Evolutionary conservation across 495 filamentous ascomycete genomes (phyloP), one percentile per base, ranked within the genome.

Genomic region (Lasiosphaeriaceae sp.): DNA sequence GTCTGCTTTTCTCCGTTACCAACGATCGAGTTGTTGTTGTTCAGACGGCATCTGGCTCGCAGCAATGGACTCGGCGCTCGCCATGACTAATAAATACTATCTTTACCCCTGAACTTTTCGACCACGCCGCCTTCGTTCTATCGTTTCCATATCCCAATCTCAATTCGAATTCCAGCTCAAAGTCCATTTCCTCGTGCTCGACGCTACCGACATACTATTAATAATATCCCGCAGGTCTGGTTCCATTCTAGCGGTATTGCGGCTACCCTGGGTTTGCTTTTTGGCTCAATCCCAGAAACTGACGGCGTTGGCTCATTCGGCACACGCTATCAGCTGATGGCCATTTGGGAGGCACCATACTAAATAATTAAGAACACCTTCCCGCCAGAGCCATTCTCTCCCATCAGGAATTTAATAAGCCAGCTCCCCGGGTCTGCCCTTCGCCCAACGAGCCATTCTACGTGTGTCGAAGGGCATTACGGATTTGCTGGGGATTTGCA

Each of bases 201-300:
- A 11, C 39, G 39, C 5, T 43, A n/a, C 16, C 39, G 39, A 43
- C 2, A 43, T 43, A n/a, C n/a, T n/a, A 57, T 61, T 57, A 50
- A 61, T 61, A 57, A 57, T 17, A 53, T 57, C 50, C 59, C 49
- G 54, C 50, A 54, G 47, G 24, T 53, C 46, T 41, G 24, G 21
- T 43, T 35, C 19, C 31, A 34, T 52, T 31, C 46, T 49, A 3
- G 58, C 21, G n/a, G 53, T 53, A 29, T 47, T 35, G 50, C 41
- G 50, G 39, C 55, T 47, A 59, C 48, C 56, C 45, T 56, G 12
- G 26, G 47, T 37, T 59, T 56, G 60, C 56, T 53, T 63, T 63
- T 59, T 63, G 60, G 56, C 60, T 63, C 57, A 63, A 63, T 63
- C 57, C 56, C 37, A 37, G 53, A 59, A 50, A 46, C 21, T 14